A percentile compares a stretch with the other conserved stretches of the same genome.
Conservation (phyloP, 2,329 filamentous ascomycete species). For the Nothopassalora personata region DNA sequence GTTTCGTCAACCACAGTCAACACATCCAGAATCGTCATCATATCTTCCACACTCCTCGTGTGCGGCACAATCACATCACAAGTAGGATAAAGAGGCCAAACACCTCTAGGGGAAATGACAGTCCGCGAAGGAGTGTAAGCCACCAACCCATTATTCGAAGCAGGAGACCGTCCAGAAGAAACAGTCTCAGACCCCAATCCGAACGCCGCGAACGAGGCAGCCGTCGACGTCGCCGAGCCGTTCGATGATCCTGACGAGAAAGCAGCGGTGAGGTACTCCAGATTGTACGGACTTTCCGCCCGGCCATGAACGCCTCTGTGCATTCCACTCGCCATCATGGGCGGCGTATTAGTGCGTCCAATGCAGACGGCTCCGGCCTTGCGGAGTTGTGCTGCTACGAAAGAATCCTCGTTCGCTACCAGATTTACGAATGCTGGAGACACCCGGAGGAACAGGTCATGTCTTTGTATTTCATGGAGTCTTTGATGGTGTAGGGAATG, state of each 20-base stretch:
- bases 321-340: conserved; percentile 56
- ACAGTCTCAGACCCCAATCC: conserved; percentile 54
- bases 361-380: conserved; percentile 49
- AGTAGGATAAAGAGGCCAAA: conserved; percentile 52
- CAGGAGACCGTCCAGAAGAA: conserved; percentile 52
- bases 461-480: conserved; percentile 51
- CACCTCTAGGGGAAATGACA: conserved; percentile 47
- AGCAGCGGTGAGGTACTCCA: conserved; percentile 49
- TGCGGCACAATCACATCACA: conserved; percentile 54
- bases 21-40: conserved; percentile 48
- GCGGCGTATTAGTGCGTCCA: conserved; percentile 56
- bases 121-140: conserved; percentile 54
- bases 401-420: conserved; percentile 49
- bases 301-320: conserved; percentile 53
- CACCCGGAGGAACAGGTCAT: conserved; percentile 51
- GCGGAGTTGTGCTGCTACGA: conserved; percentile 44
- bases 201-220: conserved; percentile 49
- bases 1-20: conserved; percentile 42
- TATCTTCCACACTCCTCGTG: conserved; percentile 47
- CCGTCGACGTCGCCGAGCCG: conserved; percentile 48
- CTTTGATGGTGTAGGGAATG: conserved; percentile 55
- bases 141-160: conserved; percentile 52
- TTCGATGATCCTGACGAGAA: conserved; percentile 56
- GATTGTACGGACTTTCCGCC: conserved; percentile 54
- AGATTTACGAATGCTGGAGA: conserved; percentile 52